phyloP scores from a whole-genome alignment of 1,284 basidiomycete genomes.

The Rhodotorula sp. region DNA sequence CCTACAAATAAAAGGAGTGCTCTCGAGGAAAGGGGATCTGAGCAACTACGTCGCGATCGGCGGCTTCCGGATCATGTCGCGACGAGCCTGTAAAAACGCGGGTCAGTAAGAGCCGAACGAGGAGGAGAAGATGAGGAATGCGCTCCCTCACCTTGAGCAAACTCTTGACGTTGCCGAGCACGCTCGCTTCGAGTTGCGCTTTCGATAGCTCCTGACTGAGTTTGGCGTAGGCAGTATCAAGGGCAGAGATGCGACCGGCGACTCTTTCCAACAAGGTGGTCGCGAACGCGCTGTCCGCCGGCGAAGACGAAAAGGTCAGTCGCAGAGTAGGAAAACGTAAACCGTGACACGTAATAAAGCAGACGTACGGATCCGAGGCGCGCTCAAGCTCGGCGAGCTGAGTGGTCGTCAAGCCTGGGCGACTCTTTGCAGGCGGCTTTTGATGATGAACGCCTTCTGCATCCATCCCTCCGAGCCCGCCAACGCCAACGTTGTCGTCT shows the following conservation, averaged over 20 bases:
- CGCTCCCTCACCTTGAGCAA: neutral
- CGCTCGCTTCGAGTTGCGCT: conserved; percentile 24
- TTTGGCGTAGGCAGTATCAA: conserved; percentile 6
- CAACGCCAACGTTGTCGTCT: neutral
- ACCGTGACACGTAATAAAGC: too few relatives aligned
- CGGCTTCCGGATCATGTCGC: too few relatives aligned
- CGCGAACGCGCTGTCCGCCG: neutral
- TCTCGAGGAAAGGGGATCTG: too few relatives aligned
- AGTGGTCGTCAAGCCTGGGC: neutral
- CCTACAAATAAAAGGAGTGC: neutral
- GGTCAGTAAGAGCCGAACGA: neutral
- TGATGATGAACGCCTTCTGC: neutral
- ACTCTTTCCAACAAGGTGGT: neutral
- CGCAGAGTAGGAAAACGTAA: neutral
- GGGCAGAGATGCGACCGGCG: neutral
- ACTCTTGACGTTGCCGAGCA: conserved; percentile 18
- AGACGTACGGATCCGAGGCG: conserved; percentile 12
- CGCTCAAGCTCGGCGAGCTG: neutral
- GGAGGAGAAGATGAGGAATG: neutral
- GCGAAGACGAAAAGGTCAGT: neutral
- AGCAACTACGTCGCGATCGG: too few relatives aligned
- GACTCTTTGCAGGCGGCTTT: neutral
- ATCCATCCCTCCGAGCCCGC: too few relatives aligned
- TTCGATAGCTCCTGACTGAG: conserved; percentile 23
- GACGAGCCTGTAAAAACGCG: too few relatives aligned